Evolutionary conservation across 306 rosid genomes (phyloP).

Genomic region (Cicer chorassanicum): DNA sequence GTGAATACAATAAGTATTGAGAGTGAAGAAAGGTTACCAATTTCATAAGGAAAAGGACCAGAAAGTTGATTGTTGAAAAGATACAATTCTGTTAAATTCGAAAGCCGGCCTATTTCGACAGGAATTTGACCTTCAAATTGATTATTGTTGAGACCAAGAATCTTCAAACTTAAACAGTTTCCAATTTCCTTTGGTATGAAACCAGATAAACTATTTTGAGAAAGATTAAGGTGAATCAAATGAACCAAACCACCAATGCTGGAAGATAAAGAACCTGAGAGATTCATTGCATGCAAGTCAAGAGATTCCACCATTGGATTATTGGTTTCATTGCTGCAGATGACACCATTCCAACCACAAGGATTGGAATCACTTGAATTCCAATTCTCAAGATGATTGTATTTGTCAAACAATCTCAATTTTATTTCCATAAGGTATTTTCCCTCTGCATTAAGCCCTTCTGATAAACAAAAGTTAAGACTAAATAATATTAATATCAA

Average conservation of each 20-base stretch:
- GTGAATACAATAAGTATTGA: constrained; percentile 57
- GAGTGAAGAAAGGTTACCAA: constrained; percentile 65
- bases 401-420: constrained; percentile 46
- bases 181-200: constrained; percentile 66
- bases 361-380: constrained; percentile 65
- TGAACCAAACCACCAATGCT: constrained; percentile 63
- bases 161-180: constrained; percentile 54
- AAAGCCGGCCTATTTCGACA: constrained; percentile 59
- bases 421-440: constrained; percentile 62
- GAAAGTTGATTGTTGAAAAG: constrained; percentile 60
- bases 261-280: constrained; percentile 62
- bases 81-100: constrained; percentile 53
- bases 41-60: constrained; percentile 62
- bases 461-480: constrained; percentile 51
- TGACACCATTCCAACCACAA: constrained; percentile 69
- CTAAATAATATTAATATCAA: constrained; percentile 31
- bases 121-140: constrained; percentile 63
- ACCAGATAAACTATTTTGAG: constrained; percentile 58
- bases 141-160: constrained; percentile 58
- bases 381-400: constrained; percentile 57
- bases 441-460: constrained; percentile 74
- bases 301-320: constrained; percentile 62
- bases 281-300: constrained; percentile 57
- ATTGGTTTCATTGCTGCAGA: constrained; percentile 52
- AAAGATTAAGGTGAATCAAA: constrained; percentile 53